These are phyloP conservation scores for Conoideocrella luteorostrata DNA, from an alignment of 2,329 filamentous ascomycete genomes.

Conservation along the genomic window DNA sequence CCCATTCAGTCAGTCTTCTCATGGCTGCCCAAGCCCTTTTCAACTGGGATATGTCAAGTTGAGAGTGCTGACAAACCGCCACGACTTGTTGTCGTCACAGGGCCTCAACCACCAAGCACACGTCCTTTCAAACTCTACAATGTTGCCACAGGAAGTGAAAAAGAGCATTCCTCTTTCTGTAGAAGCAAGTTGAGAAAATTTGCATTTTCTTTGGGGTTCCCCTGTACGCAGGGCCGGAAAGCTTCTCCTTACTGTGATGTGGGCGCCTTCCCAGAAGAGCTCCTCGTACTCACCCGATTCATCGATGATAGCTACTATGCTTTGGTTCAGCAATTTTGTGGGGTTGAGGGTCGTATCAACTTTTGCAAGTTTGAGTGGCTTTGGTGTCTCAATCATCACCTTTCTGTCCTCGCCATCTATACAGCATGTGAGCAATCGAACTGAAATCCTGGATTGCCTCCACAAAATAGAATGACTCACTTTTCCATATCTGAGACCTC, in stretches of 20 bases:
- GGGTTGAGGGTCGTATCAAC: not conserved
- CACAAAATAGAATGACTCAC: no score
- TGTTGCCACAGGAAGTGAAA: not conserved
- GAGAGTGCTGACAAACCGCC: conserved; percentile 1
- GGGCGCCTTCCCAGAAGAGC: conserved; percentile 11
- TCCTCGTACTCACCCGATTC: conserved; percentile 25
- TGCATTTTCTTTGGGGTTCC: not conserved
- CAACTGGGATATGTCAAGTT: not conserved
- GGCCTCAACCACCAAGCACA: conserved; percentile 3
- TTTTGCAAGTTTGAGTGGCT: not conserved
- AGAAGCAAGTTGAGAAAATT: not conserved
- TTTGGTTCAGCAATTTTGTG: not conserved
- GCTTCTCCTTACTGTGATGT: not conserved
- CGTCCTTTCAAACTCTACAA: not conserved
- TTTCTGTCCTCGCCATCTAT: not conserved
- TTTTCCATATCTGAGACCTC: not conserved
- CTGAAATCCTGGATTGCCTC: no score
- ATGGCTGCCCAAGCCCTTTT: no score
- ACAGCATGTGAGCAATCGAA: not conserved
- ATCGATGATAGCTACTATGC: conserved; percentile 14
- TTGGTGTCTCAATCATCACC: not conserved
- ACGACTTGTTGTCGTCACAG: conserved; percentile 2
- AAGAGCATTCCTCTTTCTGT: not conserved
- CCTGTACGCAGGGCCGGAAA: not conserved
- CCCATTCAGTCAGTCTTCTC: no score